A percentile compares a stretch with the other conserved stretches of the same genome.
These are phyloP conservation scores for Ascochyta fabae DNA, from an alignment of 2,329 filamentous ascomycete species.

Conservation along the genomic window DNA sequence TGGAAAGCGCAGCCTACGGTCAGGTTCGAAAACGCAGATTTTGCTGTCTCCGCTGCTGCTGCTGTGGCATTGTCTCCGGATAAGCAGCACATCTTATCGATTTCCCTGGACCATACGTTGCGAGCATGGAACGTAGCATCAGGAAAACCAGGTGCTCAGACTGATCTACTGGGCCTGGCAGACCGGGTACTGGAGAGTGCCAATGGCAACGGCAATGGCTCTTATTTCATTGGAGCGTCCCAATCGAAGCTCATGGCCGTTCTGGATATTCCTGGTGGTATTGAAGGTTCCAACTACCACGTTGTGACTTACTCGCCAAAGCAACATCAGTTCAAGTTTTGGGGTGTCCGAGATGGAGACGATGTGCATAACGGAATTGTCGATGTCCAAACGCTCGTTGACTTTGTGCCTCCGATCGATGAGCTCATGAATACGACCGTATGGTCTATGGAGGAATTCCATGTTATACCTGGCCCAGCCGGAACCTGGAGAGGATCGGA, in stretches of 20 bases:
- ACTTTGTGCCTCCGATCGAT: conserved; percentile 68
- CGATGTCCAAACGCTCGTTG: conserved; percentile 71
- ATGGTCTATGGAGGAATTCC: conserved; percentile 59
- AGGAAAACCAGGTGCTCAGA: conserved; percentile 76
- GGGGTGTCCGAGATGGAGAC: conserved; percentile 73
- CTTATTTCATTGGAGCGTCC: conserved; percentile 78
- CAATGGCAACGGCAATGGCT: conserved; percentile 49
- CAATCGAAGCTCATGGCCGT: conserved; percentile 79
- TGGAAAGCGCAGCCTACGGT: conserved; percentile 71
- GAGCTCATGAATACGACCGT: conserved; percentile 59
- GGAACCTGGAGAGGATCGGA: conserved; percentile 50
- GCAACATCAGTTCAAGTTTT: conserved; percentile 93
- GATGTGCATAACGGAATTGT: conserved; percentile 65
- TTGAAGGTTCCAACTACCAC: conserved; percentile 60
- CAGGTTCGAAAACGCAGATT: conserved; percentile 70
- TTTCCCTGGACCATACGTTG: conserved; percentile 87
- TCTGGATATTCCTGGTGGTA: conserved; percentile 62
- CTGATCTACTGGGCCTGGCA: conserved; percentile 74
- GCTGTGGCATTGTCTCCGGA: conserved; percentile 60
- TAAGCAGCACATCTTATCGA: conserved; percentile 70
- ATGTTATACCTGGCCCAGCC: conserved; percentile 46
- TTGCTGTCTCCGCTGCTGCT: conserved; percentile 65
- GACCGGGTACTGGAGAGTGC: conserved; percentile 67
- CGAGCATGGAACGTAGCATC: conserved; percentile 88
- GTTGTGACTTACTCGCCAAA: conserved; percentile 88